These are phyloP conservation scores for Chloropicon primus DNA, from an alignment of 139 green algal species.

Conservation along the genomic window DNA sequence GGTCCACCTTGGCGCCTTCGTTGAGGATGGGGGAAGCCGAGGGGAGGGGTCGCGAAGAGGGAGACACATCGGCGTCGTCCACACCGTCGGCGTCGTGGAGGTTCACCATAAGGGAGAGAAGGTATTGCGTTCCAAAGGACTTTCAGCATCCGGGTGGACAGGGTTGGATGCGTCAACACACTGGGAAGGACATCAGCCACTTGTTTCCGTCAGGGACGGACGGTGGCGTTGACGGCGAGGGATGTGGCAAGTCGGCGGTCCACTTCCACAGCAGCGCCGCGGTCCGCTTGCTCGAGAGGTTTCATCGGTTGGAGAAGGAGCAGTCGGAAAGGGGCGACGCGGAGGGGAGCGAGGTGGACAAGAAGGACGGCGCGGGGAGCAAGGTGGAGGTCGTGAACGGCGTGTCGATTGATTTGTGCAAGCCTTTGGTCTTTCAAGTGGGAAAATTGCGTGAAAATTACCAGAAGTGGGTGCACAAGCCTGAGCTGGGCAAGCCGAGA, in stretches of 20 bases:
- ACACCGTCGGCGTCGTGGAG: neutral
- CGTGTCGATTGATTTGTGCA: neutral
- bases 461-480: conserved; percentile 62
- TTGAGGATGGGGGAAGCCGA: too few relatives aligned
- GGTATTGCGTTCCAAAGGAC: neutral
- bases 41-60: too few relatives aligned
- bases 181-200: neutral
- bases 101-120: neutral
- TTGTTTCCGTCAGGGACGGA: too few relatives aligned
- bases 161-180: neutral
- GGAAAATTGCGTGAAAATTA: conserved; percentile 47
- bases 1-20: too few relatives aligned
- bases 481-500: conserved; percentile 45
- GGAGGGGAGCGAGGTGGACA: neutral
- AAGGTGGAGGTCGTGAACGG: neutral
- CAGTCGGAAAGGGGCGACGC: neutral
- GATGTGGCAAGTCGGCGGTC: neutral
- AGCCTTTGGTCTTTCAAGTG: conserved; percentile 34
- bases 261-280: neutral
- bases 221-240: neutral
- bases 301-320: neutral
- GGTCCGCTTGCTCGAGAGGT: neutral
- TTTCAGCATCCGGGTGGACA: neutral
- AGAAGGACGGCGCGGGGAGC: neutral
- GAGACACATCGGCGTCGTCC: too few relatives aligned